Conservation (phyloP, 2,329 filamentous ascomycete genomes). For the Xylariaceae sp. region DNA sequence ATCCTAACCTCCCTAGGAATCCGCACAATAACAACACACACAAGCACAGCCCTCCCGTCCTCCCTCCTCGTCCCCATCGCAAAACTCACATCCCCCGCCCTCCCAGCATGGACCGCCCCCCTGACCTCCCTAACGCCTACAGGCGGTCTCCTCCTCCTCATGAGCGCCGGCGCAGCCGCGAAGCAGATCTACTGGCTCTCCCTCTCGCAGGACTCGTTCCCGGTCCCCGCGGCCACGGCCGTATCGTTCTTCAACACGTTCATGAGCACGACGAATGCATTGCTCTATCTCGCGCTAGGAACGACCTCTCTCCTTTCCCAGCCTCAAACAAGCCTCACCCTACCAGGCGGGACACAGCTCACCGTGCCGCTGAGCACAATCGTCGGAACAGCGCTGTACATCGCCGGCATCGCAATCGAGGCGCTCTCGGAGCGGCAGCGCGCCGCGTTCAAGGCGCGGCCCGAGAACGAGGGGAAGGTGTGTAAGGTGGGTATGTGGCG, state of each 20-base stretch:
- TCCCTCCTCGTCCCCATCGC: conserved; percentile 32
- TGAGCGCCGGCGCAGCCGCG: conserved; percentile 46
- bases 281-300: conserved; percentile 45
- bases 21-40: conserved; percentile 12
- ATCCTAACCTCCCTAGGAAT: conserved; percentile 45
- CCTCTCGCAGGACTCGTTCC: conserved; percentile 48
- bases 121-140: conserved; percentile 42
- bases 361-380: conserved; percentile 35
- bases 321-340: conserved; percentile 27
- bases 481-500: conserved; percentile 37
- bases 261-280: conserved; percentile 51
- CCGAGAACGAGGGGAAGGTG: conserved; percentile 36
- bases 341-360: conserved; percentile 10
- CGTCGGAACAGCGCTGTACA: conserved; percentile 46
- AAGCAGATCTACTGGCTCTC: conserved; percentile 55
- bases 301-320: conserved; percentile 38
- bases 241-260: conserved; percentile 50
- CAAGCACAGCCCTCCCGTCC: conserved; percentile 33
- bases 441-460: conserved; percentile 35
- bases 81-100: not conserved
- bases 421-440: conserved; percentile 53
- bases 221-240: conserved; percentile 35
- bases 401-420: conserved; percentile 49
- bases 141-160: conserved; percentile 46
- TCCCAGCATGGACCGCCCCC: conserved; percentile 20